phyloP scores from a whole-genome alignment of 2,329 filamentous ascomycete species.

The Phoma sp. region DNA sequence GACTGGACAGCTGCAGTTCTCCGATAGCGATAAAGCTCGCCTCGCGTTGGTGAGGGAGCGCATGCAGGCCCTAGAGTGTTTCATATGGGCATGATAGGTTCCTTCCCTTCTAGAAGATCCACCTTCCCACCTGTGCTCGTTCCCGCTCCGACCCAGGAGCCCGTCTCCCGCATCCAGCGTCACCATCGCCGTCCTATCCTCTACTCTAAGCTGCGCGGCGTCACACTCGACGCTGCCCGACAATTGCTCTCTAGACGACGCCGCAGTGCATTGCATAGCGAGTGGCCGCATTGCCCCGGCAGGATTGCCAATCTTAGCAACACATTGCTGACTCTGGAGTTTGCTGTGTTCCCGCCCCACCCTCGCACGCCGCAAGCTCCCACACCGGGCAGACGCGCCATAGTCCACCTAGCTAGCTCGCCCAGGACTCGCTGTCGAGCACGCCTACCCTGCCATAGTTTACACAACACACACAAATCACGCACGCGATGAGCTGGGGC shows the following conservation, averaged over 20 bases:
- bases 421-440: conserved; percentile 3
- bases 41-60: conserved; percentile 2
- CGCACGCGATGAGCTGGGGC: conserved; percentile 33
- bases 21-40: conserved; percentile 5
- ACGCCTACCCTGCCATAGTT: not conserved
- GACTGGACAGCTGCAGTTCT: not conserved
- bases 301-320: conserved; percentile 4
- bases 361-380: conserved; percentile 11
- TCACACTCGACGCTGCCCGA: not conserved
- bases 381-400: conserved; percentile 15
- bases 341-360: conserved; percentile 17
- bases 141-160: conserved; percentile 15
- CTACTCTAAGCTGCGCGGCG: not conserved
- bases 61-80: conserved; percentile 6
- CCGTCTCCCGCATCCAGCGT: conserved; percentile 13
- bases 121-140: conserved; percentile 10
- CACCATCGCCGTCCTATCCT: conserved; percentile 7
- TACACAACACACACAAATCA: not conserved
- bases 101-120: conserved; percentile 16
- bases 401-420: conserved; percentile 7
- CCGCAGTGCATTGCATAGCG: not conserved
- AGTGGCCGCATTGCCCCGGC: conserved; percentile 5
- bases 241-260: not conserved
- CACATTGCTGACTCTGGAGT: conserved; percentile 7
- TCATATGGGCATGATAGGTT: conserved; percentile 2